Conservation (phyloP, 2,329 filamentous ascomycete species). For the Colletotrichum trifolii region DNA sequence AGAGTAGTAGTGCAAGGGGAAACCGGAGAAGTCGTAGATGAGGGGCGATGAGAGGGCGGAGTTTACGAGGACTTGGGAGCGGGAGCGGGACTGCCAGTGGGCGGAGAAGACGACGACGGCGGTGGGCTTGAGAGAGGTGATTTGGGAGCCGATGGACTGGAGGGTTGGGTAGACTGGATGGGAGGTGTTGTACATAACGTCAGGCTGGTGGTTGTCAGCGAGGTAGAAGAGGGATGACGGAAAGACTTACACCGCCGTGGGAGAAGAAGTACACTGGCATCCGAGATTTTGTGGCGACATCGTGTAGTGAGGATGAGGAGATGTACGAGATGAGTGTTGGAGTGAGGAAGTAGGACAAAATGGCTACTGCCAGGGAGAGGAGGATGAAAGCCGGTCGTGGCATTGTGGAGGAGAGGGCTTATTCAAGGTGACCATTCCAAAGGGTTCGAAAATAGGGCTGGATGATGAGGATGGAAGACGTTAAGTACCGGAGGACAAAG, state of each 20-base stretch:
- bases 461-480: too few relatives aligned
- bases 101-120: slow-evolving; percentile 82
- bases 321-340: neutral
- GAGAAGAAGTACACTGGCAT: slow-evolving; percentile 62
- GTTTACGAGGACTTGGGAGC: slow-evolving; percentile 71
- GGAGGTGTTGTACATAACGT: slow-evolving; percentile 73
- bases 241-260: slow-evolving; percentile 58
- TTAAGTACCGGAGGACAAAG: too few relatives aligned
- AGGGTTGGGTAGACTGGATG: slow-evolving; percentile 76
- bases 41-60: slow-evolving; percentile 71
- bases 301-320: neutral
- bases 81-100: slow-evolving; percentile 74
- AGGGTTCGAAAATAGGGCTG: too few relatives aligned
- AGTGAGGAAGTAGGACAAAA: slow-evolving; percentile 14
- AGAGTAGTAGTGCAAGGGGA: slow-evolving; percentile 76
- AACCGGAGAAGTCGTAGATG: slow-evolving; percentile 82
- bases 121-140: slow-evolving; percentile 76
- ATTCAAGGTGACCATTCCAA: too few relatives aligned
- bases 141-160: slow-evolving; percentile 74
- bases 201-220: slow-evolving; percentile 56
- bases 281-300: slow-evolving; percentile 1
- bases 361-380: slow-evolving; percentile 8
- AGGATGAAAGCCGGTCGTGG: slow-evolving; percentile 17
- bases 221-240: neutral
- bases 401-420: neutral